A percentile compares a stretch with the other conserved stretches of the same genome.
phyloP scores from a whole-genome alignment of 176 grass and related monocot genomes.

The maize (Zea mays) region DNA sequence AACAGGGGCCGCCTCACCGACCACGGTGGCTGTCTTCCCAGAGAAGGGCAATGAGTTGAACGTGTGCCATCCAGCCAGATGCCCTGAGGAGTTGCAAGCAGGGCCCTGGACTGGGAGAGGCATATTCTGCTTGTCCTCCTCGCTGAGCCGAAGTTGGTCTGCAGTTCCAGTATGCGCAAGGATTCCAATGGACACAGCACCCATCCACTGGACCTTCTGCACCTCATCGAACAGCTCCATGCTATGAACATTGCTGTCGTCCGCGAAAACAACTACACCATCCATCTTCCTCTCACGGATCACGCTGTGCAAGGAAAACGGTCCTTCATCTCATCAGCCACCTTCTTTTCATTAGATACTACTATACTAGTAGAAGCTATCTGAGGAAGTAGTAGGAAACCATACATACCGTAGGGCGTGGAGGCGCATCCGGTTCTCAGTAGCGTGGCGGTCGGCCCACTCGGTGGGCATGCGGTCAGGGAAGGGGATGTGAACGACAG shows the following conservation, averaged over 20 bases:
- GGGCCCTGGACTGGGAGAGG: slow-evolving; percentile 85
- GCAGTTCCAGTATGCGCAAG: slow-evolving; percentile 61
- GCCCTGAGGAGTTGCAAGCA: slow-evolving; percentile 79
- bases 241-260: slow-evolving; percentile 96
- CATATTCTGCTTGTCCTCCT: slow-evolving; percentile 75
- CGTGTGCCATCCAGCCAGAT: slow-evolving; percentile 81
- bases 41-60: slow-evolving; percentile 64
- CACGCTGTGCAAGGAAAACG: slow-evolving; percentile 51
- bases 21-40: slow-evolving; percentile 57
- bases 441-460: slow-evolving; percentile 73
- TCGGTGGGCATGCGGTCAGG: slow-evolving; percentile 64
- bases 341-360: not conserved
- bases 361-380: not conserved
- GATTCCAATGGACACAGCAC: slow-evolving; percentile 74
- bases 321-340: slow-evolving; percentile 1
- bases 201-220: slow-evolving; percentile 99
- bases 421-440: slow-evolving; percentile 80
- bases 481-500: slow-evolving; percentile 79
- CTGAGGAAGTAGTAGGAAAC: slow-evolving; percentile 8
- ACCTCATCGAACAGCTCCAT: slow-evolving; percentile 98
- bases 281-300: slow-evolving; percentile 89
- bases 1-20: slow-evolving; percentile 63
- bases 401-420: slow-evolving; percentile 61
- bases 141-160: slow-evolving; percentile 43
- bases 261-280: slow-evolving; percentile 80